Percentiles rank a stretch among this genome's conserved stretches.
Conservation (phyloP, 306 rosid species). For the Astragalus membranaceus region DNA sequence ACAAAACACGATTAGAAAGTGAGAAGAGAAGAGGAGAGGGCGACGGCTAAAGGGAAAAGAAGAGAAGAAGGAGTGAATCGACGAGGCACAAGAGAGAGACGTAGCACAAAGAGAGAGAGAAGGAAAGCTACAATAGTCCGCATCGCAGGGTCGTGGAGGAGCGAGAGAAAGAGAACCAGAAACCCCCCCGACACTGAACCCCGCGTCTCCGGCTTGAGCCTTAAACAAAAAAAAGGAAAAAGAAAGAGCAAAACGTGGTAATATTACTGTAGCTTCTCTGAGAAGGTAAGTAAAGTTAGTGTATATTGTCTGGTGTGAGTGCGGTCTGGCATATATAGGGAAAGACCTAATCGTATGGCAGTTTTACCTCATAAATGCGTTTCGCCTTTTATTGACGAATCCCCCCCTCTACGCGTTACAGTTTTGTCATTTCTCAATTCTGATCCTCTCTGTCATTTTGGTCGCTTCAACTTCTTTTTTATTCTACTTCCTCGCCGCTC, state of each 20-base stretch:
- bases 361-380: slow-evolving; percentile 23
- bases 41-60: too few relatives aligned
- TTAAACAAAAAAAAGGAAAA: neutral
- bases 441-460: slow-evolving; percentile 31
- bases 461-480: neutral
- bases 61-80: too few relatives aligned
- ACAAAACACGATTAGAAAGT: too few relatives aligned
- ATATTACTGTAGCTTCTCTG: neutral
- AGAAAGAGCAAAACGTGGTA: neutral
- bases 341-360: neutral
- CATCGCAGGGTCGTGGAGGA: too few relatives aligned
- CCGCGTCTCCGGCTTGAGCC: neutral
- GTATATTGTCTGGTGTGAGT: neutral
- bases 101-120: too few relatives aligned
- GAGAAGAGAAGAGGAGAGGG: too few relatives aligned
- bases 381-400: slow-evolving; percentile 11
- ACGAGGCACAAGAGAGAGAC: too few relatives aligned
- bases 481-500: neutral
- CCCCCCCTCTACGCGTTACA: neutral
- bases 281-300: neutral
- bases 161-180: too few relatives aligned
- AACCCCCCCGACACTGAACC: slow-evolving; percentile 7
- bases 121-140: too few relatives aligned
- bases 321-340: slow-evolving; percentile 16
- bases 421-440: slow-evolving; percentile 33